phyloP scores from a whole-genome alignment of 345 rosid genomes.

The Acer campestre region DNA sequence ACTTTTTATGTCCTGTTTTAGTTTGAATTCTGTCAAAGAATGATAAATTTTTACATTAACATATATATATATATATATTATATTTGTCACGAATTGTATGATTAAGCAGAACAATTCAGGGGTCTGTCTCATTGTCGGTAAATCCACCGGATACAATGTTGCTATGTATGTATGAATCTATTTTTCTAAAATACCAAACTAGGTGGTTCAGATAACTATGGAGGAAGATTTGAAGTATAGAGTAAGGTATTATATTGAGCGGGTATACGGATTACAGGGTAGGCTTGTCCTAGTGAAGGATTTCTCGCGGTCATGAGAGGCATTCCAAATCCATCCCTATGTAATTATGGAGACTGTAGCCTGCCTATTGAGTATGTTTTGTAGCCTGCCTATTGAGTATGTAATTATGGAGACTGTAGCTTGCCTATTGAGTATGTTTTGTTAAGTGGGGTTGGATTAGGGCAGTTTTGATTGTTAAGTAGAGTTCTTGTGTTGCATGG shows the following conservation, averaged over 20 bases:
- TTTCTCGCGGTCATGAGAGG: not conserved
- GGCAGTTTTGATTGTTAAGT: not conserved
- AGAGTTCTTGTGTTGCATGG: not conserved
- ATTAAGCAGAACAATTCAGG: not conserved
- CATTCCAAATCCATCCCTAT: not conserved
- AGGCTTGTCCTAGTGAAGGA: not conserved
- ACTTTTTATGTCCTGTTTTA: not conserved
- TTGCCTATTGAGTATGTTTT: not conserved
- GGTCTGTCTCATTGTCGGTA: too few species aligned
- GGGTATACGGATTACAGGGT: not conserved
- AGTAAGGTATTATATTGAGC: not conserved
- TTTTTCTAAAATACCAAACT: not conserved
- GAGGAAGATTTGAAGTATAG: not conserved
- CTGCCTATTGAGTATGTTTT: not conserved
- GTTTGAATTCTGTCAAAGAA: not conserved
- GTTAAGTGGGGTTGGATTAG: not conserved
- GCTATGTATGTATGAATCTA: not conserved
- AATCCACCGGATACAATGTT: not conserved
- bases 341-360: not conserved
- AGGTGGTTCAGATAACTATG: not conserved
- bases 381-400: not conserved
- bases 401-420: not conserved
- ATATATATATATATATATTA: too few species aligned
- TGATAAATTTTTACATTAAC: too few species aligned
- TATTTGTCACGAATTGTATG: not conserved